Evolutionary conservation across 148 eudicot species (phyloP).

Genomic region (Heliamphora exappendiculata): DNA sequence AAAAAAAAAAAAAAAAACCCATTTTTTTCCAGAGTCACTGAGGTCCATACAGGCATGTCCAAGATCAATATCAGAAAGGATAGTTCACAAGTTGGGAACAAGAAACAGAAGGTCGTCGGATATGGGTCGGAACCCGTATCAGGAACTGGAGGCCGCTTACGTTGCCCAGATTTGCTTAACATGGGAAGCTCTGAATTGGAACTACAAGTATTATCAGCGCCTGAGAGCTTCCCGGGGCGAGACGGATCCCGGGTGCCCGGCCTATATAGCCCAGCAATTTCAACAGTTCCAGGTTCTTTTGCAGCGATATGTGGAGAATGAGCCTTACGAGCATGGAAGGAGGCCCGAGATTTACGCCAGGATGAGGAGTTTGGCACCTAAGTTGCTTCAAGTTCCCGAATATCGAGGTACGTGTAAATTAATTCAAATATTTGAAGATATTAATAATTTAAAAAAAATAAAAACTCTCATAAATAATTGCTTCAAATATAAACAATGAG

Average conservation of each 20-base stretch:
- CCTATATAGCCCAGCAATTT: slow-evolving; percentile 75
- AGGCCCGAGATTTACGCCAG: slow-evolving; percentile 78
- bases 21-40: slow-evolving; percentile 48
- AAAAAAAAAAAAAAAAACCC: neutral
- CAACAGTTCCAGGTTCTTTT: slow-evolving; percentile 83
- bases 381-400: slow-evolving; percentile 89
- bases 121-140: slow-evolving; percentile 38
- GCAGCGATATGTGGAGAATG: slow-evolving; percentile 74
- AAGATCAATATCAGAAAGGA: slow-evolving; percentile 78
- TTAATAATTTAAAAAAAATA: too few relatives aligned
- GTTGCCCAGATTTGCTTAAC: slow-evolving; percentile 73
- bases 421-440: too few relatives aligned
- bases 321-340: slow-evolving; percentile 76
- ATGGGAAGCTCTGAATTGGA: slow-evolving; percentile 96
- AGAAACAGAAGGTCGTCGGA: slow-evolving; percentile 24
- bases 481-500: too few relatives aligned
- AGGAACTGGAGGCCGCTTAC: slow-evolving; percentile 77
- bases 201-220: slow-evolving; percentile 61
- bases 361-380: slow-evolving; percentile 63
- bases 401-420: slow-evolving; percentile 88
- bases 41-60: slow-evolving; percentile 69
- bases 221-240: slow-evolving; percentile 37
- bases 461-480: too few relatives aligned
- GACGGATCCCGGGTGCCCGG: slow-evolving; percentile 69
- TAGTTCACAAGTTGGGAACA: slow-evolving; percentile 44